Evolutionary conservation across 2,329 filamentous ascomycete genomes (phyloP), one percentile per base, ranked within the genome.

Genomic region (Zymoseptoria brevis): DNA sequence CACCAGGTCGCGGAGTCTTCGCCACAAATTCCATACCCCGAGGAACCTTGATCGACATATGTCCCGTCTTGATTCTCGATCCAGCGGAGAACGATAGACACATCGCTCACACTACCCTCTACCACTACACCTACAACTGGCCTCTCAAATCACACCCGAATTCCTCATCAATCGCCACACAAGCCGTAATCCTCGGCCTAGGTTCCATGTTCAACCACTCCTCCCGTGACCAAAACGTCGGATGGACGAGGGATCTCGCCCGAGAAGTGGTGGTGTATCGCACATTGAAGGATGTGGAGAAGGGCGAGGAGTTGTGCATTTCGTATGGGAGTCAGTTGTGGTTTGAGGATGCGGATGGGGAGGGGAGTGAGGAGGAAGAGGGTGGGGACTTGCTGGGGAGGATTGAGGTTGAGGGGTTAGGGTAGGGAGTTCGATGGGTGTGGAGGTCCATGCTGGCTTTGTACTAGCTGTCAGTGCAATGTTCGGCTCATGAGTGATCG

Each of bases 201-300:
- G 82, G 82, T 16, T 79, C 75, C 57, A 81, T 84, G 79, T 83
- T 84, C 73, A 84, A 84, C 60, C 81, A 84, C 63, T 81, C 80
- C 2, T 72, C 69, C 0, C 64, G 72, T 9, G 63, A 75, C 26
- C 81, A 83, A 63, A 84, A 84, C 66, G 78, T 84, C 3, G 80
- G 77, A 2, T 84, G 81, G 81, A 75, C 75, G 62, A 73, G 80
- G 21, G 77, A 83, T 68, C 52, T 80, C 1, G 66, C 73, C 2
- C 74, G 73, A 2, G 67, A 74, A 13, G 63, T 81, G 0, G 74
- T 83, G 19, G 76, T 75, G 0, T 84, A 83, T 62, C 75, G 71
- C 13, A 73, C 81, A 16, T 63, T 81, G 29, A 71, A 78, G 64
- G 76, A 82, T 59, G 78, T 84, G 16, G 66, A 67, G 19, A 67